Evolutionary conservation across 768 basidiomycete genomes (phyloP), one percentile per base, ranked within the genome.

Genomic region (Kwoniella sp.): DNA sequence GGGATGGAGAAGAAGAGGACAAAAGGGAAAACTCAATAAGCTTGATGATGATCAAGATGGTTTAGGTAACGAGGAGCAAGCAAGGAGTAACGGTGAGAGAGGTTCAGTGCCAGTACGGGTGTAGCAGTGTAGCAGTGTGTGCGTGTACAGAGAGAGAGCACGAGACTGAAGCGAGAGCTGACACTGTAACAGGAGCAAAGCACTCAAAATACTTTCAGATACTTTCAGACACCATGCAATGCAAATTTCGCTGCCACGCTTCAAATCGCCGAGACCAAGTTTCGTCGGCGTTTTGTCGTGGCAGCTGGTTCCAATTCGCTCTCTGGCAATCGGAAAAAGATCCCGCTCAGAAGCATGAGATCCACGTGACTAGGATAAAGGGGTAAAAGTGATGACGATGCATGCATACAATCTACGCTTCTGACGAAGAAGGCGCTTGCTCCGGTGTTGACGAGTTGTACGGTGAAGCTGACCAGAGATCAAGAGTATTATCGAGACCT

Each of bases 281-380:
- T 65, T 69, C 68, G 68, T 22, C 56, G 63, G 55, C 27, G 53
- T 56, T 67, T 57, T 27, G 40, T 17, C 51, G 63, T 67, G 65
- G 60, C 60, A 49, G 48, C 17, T 33, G 33, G 46, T 47, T 6
- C 6, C 7, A 33, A 33, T 13, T 13, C 33, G 7, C 33, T 33
- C 33, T 33, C 13, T 13, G 13, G 33, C 33, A 13, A 33, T 33
- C 13, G n/a, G n/a, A n/a, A n/a, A n/a, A n/a, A 33, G 33, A 33
- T 33, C 33, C 33, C 33, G 33, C 33, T 13, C 7, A 13, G 6
- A 33, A 33, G 33, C 33, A 33, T 33, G 33, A 13, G 6, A 33
- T 6, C 7, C 33, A 33, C 33, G 33, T 33, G 33, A 13, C 6
- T 6, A 13, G 33, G 33, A 33, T 6, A 33, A 13, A 33, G 6